Evolutionary conservation across 2,329 filamentous ascomycete genomes (phyloP), one percentile per base, ranked within the genome.

Genomic region (Metarhizium rileyi): DNA sequence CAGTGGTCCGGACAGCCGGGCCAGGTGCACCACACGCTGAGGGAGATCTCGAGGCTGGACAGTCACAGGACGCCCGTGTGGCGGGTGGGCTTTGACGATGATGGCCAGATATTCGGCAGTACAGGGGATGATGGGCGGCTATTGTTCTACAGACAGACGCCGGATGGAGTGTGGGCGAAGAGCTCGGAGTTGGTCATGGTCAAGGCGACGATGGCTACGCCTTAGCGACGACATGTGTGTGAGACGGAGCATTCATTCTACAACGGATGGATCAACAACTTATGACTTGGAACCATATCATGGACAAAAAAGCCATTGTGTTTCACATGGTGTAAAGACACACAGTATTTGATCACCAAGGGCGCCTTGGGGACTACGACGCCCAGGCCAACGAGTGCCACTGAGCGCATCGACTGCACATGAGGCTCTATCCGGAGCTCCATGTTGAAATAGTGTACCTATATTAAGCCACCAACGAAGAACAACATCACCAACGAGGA

Each of bases 101-200:
- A 81, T 69, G 85, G 85, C 4, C 84, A 88, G 63, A 76, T 90
- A 12, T 70, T 91, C 7, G 81, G 86, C 1, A 86, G 83, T 38
- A 86, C 86, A 1, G 86, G 86, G 3, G 87, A 91, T 55, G 86
- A 90, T 63, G 87, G 85, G 10, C 78, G 74, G 61, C 60, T 84
- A 51, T 66, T 81, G 58, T 79, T 80, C 53, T 84, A 81, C 61
- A 73, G 80, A 14, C 78, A 83, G 64, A 73, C 70, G 40, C 77
- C 78, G 0, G 74, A 75, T 51, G 78, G 78, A 0, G 59, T 67
- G 8, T 83, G 79, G 79, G 74, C 73, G 0, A 78, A 80, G 64
- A 81, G 78, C 58, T 76, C 77, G 0, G 78, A 82, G 66, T 62
- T 83, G 55, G 72, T 72, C 30, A 77, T 81, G 66, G 72, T 76